Base-by-base conservation (phyloP, 2,329 filamentous ascomycete genomes). In the Neonectria neomacrospora region DNA sequence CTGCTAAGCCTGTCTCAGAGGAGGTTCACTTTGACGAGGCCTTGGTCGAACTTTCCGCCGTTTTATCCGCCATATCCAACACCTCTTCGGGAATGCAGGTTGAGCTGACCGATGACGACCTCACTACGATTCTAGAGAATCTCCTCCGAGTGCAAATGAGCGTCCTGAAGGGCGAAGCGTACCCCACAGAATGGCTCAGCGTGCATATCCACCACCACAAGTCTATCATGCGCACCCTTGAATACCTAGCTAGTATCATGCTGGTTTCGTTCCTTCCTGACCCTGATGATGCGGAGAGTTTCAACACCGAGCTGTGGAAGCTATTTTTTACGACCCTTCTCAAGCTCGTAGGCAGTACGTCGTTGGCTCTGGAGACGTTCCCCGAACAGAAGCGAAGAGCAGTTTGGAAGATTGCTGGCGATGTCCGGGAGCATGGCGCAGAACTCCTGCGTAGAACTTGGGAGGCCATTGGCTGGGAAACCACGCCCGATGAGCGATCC, bases 321-420 rank as follows among this genome's bases (percentile, higher is more conserved):
- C 84, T 91, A 32, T 97, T 97, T 80, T 97, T 99, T 75, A 91
- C 90, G 18, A 95, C 94, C 0, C 82, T 99, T 30, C 84, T 99
- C 28, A 94, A 92, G 74, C 89, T 98, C 3, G 93, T 99, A 3
- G 92, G 93, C 5, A 97, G 94, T 73, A 90, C 94, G 37, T 92
- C 91, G 0, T 85, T 99, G 20, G 94, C 96, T 0, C 85, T 99
- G 39, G 96, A 99, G 76, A 97, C 94, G 0, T 98, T 97, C 75
- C 94, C 96, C 0, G 96, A 99, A 77, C 96, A 99, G 80, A 99
- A 98, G 80, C 86, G 96, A 48, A 85, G 96, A 58, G 95, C 96
- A 1, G 95, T 98, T 1, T 99, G 96, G 96, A 99, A 98, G 81
- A 97, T 99, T 75, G 96, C 95, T 4, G 96, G 96, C 6, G 96